Evolutionary conservation across 805 yeast species (phyloP).

Genomic region (Pichia eremophila): DNA sequence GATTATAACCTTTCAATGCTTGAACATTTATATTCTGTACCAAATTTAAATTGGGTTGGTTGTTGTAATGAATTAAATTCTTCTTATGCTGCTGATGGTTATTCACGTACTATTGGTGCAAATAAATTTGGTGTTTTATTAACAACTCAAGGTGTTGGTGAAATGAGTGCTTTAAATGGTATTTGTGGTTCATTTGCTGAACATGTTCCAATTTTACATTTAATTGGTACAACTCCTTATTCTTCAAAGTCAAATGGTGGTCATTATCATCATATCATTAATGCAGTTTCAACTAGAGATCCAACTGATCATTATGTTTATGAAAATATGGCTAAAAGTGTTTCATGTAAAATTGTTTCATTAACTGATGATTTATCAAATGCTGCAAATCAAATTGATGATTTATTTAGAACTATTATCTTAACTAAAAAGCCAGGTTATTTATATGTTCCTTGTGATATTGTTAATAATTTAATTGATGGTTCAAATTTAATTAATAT

Average conservation of each 20-base stretch:
- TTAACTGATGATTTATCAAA: constrained; percentile 34
- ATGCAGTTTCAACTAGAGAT: constrained; percentile 31
- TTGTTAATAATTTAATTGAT: constrained; percentile 39
- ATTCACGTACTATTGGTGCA: constrained; percentile 44
- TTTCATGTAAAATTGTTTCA: constrained; percentile 48
- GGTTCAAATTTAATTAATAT: constrained; percentile 19
- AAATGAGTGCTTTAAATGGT: constrained; percentile 76
- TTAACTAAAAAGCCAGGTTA: constrained; percentile 71
- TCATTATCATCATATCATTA: constrained; percentile 55
- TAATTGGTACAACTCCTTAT: constrained; percentile 70
- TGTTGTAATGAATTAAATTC: constrained; percentile 84
- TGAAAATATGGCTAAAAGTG: constrained; percentile 46
- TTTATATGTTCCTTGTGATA: constrained; percentile 65
- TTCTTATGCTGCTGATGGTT: constrained; percentile 88
- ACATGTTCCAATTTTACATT: constrained; percentile 67
- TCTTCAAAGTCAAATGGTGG: constrained; percentile 15
- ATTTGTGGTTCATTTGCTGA: constrained; percentile 79
- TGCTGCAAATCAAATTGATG: constrained; percentile 59
- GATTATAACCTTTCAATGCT: constrained; percentile 61
- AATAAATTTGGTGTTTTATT: constrained; percentile 51
- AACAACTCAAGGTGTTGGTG: constrained; percentile 88
- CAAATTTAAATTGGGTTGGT: constrained; percentile 60
- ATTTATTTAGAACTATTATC: constrained; percentile 47
- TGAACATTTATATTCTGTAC: constrained; percentile 52
- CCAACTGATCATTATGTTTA: constrained; percentile 61